Evolutionary conservation across 345 rosid genomes (phyloP).

Genomic region (Eucalyptus erythrocorys): DNA sequence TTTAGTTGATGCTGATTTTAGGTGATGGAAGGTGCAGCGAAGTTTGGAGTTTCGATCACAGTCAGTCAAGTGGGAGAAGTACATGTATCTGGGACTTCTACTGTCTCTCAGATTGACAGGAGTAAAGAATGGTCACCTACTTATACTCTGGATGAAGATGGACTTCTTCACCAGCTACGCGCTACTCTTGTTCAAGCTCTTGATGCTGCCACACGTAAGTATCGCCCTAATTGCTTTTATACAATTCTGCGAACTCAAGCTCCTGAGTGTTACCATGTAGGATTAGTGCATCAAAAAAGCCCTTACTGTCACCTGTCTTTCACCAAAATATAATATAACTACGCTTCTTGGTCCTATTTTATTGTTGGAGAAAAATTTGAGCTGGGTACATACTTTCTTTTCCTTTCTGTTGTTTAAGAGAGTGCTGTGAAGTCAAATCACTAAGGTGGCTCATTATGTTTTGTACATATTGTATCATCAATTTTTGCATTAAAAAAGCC

Average conservation of each 20-base stretch:
- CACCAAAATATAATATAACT: not conserved
- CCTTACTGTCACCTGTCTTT: not conserved
- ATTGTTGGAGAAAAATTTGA: not conserved
- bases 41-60: slow-evolving; percentile 56
- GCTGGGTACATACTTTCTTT: not conserved
- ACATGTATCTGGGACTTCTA: slow-evolving; percentile 24
- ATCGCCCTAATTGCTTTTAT: not conserved
- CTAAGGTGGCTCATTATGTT: not conserved
- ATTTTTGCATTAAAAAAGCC: not conserved
- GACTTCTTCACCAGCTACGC: slow-evolving; percentile 66
- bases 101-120: slow-evolving; percentile 44
- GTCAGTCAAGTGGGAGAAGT: slow-evolving; percentile 73
- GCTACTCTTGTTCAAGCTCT: slow-evolving; percentile 69
- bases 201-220: slow-evolving; percentile 59
- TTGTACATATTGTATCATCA: not conserved
- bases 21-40: slow-evolving; percentile 84
- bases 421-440: not conserved
- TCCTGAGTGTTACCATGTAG: not conserved
- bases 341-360: not conserved
- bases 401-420: not conserved
- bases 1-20: slow-evolving; percentile 7
- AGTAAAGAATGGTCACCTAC: slow-evolving; percentile 75
- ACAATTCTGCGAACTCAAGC: not conserved
- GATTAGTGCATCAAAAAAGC: not conserved
- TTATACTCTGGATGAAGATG: slow-evolving; percentile 74